Base-by-base conservation (phyloP, 169 alveolate genomes). In the Fabrea salina region DNA sequence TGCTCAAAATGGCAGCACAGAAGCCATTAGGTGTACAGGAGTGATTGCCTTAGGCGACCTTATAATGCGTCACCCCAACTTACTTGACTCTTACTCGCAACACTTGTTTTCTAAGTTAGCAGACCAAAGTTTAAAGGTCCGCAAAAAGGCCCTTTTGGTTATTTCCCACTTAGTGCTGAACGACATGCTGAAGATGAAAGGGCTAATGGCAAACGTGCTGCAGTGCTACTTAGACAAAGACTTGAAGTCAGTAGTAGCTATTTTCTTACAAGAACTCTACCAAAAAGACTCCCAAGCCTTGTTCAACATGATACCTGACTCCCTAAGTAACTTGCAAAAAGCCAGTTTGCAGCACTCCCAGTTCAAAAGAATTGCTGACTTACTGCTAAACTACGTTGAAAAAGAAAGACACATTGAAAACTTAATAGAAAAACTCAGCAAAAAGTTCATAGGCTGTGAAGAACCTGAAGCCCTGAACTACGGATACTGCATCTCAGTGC, bases 181-280 rank as follows among this genome's bases (percentile, higher is more conserved):
- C 81, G 93, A 87, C 68, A 91, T 91, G 95, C 67, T 91, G 22
- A 85, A 86, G 47, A 27, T 91, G 64, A 87, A 87, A 82, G 93
- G 93, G 37, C 91, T 86, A 49, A 86, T 87, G 27, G 91, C 84
- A 19, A 91, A 91, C 66, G 82, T 85, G 84, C 82, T 91, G 37
- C 71, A 84, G 37, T 84, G 87, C 59, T 89, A 82, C 53, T 58
- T 56, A 30, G 93, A 87, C 30, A 70, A 53, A 1, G 74, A 78
- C 13, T 83, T 91, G 49, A 50, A 75, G 58, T 87, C 81, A 40
- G 72, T 85, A 44, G 93, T 91, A 5, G 79, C 71, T 35, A 79
- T 85, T 3, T 91, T 91, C 68, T 68, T 91, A 30, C 83, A 85
- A 57, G 93, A 91, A 78, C 86, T 91, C 30, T 83, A 91, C 76